Percentiles rank a stretch among this genome's conserved stretches.
phyloP scores from a whole-genome alignment of 1,284 basidiomycete genomes.

The Sphagnurus paluster region DNA sequence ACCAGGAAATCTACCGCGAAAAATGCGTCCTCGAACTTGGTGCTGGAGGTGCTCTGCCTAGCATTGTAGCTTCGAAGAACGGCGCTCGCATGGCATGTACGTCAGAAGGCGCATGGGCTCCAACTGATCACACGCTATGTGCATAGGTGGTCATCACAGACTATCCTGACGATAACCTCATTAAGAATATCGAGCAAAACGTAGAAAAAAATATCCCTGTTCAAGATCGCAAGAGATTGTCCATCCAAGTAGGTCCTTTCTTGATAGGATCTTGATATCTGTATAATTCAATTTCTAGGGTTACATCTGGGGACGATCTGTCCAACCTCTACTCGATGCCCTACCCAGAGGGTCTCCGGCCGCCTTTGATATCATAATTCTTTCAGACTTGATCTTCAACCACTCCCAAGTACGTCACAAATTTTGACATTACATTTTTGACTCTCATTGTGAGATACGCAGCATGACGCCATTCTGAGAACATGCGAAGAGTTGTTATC shows the following conservation, averaged over 20 bases:
- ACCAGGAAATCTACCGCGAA: slow-evolving; percentile 43
- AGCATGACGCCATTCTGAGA: slow-evolving; percentile 83
- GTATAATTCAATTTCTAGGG: slow-evolving; percentile 49
- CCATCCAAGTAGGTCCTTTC: slow-evolving; percentile 46
- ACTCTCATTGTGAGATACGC: slow-evolving; percentile 1
- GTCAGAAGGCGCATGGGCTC: slow-evolving; percentile 1
- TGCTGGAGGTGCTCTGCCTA: slow-evolving; percentile 89
- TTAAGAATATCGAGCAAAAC: slow-evolving; percentile 81
- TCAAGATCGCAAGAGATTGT: slow-evolving; percentile 32
- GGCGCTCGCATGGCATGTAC: slow-evolving; percentile 58
- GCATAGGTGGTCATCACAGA: slow-evolving; percentile 84
- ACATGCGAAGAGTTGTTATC: slow-evolving; percentile 64
- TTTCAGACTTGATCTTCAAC: slow-evolving; percentile 93
- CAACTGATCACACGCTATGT: not conserved
- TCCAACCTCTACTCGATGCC: slow-evolving; percentile 50
- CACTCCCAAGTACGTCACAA: slow-evolving; percentile 68
- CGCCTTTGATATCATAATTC: slow-evolving; percentile 79
- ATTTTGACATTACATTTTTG: not conserved
- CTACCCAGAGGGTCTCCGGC: slow-evolving; percentile 26
- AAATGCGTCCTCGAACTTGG: slow-evolving; percentile 83
- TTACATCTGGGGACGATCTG: slow-evolving; percentile 87
- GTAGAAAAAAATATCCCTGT: slow-evolving; percentile 55
- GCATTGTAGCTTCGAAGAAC: slow-evolving; percentile 70
- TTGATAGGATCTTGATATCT: not conserved
- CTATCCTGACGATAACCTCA: slow-evolving; percentile 83